phyloP scores from a whole-genome alignment of 208 protist species.

The Blastocrithidia nonstop region DNA sequence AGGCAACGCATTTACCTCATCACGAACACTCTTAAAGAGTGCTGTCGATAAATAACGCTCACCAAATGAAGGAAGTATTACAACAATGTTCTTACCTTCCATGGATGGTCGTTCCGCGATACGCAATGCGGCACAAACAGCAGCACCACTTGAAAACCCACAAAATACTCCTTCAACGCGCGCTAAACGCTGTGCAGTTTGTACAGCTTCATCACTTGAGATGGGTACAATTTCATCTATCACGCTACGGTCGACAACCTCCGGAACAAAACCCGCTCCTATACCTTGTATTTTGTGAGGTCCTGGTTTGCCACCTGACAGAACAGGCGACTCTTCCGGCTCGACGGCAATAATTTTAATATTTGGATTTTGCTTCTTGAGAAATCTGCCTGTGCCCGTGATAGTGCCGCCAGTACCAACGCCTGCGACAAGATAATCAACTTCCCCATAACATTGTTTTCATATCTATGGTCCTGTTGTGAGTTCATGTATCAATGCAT shows the following conservation, averaged over 20 bases:
- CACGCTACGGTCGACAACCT: conserved; percentile 36
- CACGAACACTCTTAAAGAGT: conserved; percentile 52
- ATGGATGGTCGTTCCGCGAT: conserved; percentile 69
- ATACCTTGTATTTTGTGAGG: conserved; percentile 88
- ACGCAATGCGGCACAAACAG: conserved; percentile 71
- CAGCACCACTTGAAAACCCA: conserved; percentile 74
- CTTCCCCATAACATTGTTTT: conserved; percentile 47
- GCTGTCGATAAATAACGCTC: conserved; percentile 81
- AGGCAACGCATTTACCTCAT: conserved; percentile 45
- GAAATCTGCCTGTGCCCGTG: conserved; percentile 51
- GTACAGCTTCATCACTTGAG: conserved; percentile 43
- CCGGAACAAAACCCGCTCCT: conserved; percentile 79
- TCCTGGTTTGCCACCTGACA: conserved; percentile 59
- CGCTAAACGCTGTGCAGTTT: conserved; percentile 47
- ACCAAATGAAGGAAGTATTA: conserved; percentile 78
- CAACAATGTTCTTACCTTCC: conserved; percentile 79
- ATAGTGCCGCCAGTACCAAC: conserved; percentile 83
- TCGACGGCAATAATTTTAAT: conserved; percentile 67
- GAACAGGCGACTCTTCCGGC: conserved; percentile 70
- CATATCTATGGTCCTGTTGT: conserved; percentile 86
- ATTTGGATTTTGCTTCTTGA: conserved; percentile 37
- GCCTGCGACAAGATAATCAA: conserved; percentile 77
- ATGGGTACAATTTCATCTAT: conserved; percentile 70
- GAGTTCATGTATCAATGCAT: conserved; percentile 76
- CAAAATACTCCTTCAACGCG: conserved; percentile 69